Evolutionary conservation across 2,329 filamentous ascomycete genomes (phyloP).

Genomic region (Apiospora phragmitis): DNA sequence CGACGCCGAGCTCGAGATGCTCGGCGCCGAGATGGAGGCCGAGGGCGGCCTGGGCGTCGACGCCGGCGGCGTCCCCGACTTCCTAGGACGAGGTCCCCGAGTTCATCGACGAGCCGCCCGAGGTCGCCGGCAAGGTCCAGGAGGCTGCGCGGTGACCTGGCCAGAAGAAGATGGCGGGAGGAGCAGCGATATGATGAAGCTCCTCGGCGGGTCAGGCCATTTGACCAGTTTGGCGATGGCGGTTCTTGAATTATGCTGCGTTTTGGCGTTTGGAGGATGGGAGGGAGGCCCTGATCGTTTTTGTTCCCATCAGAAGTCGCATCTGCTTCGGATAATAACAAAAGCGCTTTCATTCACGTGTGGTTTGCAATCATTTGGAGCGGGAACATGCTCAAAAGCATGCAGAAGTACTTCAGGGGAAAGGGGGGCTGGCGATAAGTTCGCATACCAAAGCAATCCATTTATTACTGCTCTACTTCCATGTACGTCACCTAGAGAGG

Average conservation of each 20-base stretch:
- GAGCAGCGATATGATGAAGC: neutral
- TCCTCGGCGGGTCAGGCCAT: neutral
- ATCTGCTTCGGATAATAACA: neutral
- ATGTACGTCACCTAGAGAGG: neutral
- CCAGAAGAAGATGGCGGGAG: neutral
- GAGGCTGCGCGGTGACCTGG: conserved; percentile 64
- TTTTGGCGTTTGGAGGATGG: conserved; percentile 1
- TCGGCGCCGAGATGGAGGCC: conserved; percentile 91
- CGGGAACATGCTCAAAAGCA: neutral
- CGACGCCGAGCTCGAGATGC: conserved; percentile 91
- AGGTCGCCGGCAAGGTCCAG: conserved; percentile 73
- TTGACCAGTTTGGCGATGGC: neutral
- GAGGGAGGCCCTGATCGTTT: neutral
- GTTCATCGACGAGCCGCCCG: conserved; percentile 90
- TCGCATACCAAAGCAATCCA: conserved; percentile 2
- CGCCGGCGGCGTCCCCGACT: conserved; percentile 69
- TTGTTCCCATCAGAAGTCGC: neutral
- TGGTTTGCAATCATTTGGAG: neutral
- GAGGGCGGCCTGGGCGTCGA: conserved; percentile 64
- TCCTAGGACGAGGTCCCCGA: conserved; percentile 89
- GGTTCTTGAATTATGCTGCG: neutral
- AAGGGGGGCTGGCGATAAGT: neutral
- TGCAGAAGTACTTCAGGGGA: neutral
- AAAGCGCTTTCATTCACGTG: neutral
- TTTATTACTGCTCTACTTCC: neutral